These are phyloP conservation scores for Rubia balearica DNA, from an alignment of 305 asterid genomes.

Conservation along the genomic window DNA sequence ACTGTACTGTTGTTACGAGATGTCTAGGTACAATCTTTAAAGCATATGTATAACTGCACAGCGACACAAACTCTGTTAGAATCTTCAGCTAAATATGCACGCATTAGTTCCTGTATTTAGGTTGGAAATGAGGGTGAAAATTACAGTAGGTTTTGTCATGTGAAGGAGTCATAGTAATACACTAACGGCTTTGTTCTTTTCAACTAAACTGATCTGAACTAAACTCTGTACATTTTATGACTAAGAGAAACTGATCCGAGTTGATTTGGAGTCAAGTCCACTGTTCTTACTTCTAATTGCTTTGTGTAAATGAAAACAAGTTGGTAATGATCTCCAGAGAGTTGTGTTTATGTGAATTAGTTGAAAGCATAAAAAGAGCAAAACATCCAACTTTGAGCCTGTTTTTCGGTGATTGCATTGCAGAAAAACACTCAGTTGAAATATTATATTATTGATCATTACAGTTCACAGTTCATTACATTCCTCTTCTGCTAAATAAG, in stretches of 20 bases:
- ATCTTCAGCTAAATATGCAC: neutral
- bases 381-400: neutral
- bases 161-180: too few species aligned
- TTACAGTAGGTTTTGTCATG: neutral
- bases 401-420: too few species aligned
- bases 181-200: neutral
- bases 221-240: too few species aligned
- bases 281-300: too few species aligned
- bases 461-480: too few species aligned
- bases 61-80: neutral
- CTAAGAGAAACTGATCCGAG: neutral
- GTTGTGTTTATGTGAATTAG: too few species aligned
- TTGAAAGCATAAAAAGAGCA: too few species aligned
- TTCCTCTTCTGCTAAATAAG: too few species aligned
- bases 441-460: too few species aligned
- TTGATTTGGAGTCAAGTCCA: neutral
- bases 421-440: too few species aligned
- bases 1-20: neutral
- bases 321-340: too few species aligned
- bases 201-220: neutral
- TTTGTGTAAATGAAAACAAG: too few species aligned
- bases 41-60: neutral
- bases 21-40: neutral
- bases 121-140: neutral
- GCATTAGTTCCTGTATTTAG: neutral